A percentile compares a stretch with the other conserved stretches of the same genome.
Evolutionary conservation across 441 rosid genomes (phyloP).

Genomic region (Populus hybrid): DNA sequence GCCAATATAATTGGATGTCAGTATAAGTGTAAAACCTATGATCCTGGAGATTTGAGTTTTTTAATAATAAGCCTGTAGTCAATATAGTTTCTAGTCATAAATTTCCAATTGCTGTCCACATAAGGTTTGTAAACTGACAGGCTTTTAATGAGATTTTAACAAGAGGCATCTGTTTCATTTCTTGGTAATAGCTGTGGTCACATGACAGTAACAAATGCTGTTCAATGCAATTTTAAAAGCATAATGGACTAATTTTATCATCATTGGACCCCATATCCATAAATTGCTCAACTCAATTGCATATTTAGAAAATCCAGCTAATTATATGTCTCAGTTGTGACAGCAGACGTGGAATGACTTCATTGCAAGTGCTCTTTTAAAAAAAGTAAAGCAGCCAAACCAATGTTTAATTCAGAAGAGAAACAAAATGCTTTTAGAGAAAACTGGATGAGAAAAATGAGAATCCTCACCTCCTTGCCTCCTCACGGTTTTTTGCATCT

Average conservation of each 20-base stretch:
- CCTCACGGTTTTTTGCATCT: conserved; percentile 84
- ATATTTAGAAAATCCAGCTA: neutral
- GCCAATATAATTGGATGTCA: neutral
- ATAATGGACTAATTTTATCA: neutral
- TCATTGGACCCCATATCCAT: neutral
- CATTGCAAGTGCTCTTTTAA: neutral
- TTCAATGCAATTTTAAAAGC: neutral
- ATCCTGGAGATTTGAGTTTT: neutral
- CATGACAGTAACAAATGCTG: neutral
- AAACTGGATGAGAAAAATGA: neutral
- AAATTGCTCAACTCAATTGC: neutral
- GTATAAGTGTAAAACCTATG: neutral
- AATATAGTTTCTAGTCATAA: neutral
- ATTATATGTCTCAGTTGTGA: neutral
- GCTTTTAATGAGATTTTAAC: neutral
- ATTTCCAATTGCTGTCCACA: neutral
- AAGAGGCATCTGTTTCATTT: neutral
- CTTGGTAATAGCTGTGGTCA: neutral
- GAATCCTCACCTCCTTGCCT: conserved; percentile 52
- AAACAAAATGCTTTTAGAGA: neutral
- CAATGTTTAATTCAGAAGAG: neutral
- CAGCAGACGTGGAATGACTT: neutral
- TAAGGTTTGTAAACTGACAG: neutral
- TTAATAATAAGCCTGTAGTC: neutral
- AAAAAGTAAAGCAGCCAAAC: neutral